These are phyloP conservation scores for Vanilla planifolia DNA, from an alignment of 106 monocot species.

Conservation along the genomic window DNA sequence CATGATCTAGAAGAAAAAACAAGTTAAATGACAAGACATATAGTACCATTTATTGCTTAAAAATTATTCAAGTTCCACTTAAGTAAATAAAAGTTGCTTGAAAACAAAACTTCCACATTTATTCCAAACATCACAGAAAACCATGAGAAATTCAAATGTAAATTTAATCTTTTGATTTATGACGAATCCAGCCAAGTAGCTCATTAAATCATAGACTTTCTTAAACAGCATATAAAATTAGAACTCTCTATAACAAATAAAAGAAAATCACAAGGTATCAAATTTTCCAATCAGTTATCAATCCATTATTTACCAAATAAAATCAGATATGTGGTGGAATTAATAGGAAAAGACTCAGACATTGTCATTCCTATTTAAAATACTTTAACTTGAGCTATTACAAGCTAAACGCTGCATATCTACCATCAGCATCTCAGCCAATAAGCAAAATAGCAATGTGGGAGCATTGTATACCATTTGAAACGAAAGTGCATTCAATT, in stretches of 20 bases:
- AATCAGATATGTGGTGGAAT: too few species aligned
- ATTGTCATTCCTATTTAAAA: neutral
- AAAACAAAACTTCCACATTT: too few species aligned
- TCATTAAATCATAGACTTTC: too few species aligned
- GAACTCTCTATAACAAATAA: too few species aligned
- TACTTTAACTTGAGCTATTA: neutral
- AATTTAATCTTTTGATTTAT: too few species aligned
- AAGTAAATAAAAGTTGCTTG: neutral
- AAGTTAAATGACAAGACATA: neutral
- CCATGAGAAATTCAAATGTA: too few species aligned
- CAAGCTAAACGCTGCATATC: neutral
- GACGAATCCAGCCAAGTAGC: too few species aligned
- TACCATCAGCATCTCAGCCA: neutral
- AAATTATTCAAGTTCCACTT: neutral
- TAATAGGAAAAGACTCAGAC: neutral
- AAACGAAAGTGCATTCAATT: constrained; percentile 70
- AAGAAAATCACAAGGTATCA: too few species aligned
- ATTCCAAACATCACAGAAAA: too few species aligned
- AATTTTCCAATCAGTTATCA: too few species aligned
- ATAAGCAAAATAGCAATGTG: neutral
- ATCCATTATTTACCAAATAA: too few species aligned
- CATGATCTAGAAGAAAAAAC: constrained; percentile 43
- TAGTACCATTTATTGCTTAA: neutral
- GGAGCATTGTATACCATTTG: constrained; percentile 45
- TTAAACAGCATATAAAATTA: too few species aligned